These are phyloP conservation scores for Penicillium dipodomyicola DNA, from an alignment of 495 filamentous ascomycete species.

Conservation along the genomic window DNA sequence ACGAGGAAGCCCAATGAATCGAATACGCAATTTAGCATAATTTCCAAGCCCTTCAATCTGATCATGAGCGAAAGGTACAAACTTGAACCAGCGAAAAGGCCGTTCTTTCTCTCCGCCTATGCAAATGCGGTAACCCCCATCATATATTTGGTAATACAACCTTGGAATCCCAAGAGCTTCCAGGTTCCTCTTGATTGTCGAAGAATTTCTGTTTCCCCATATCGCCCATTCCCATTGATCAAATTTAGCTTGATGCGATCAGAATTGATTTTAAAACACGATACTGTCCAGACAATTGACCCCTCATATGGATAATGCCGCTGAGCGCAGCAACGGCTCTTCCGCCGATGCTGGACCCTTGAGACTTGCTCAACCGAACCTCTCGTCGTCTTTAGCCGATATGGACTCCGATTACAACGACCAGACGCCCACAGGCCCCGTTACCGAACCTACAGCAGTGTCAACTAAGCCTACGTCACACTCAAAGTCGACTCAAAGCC, in stretches of 20 bases:
- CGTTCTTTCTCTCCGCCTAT: slow-evolving; percentile 7
- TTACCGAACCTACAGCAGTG: slow-evolving; percentile 14
- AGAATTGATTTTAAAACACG: slow-evolving; percentile 20
- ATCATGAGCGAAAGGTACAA: background rate
- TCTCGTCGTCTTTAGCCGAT: slow-evolving; percentile 8
- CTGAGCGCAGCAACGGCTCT: slow-evolving; percentile 37
- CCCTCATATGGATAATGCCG: slow-evolving; percentile 22
- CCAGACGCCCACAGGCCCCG: slow-evolving; percentile 13
- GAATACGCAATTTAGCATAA: background rate
- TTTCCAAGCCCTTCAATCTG: background rate
- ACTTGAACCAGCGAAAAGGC: background rate
- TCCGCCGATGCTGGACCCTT: slow-evolving; percentile 29
- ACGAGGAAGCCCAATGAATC: background rate
- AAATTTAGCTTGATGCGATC: background rate
- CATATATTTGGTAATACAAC: slow-evolving; percentile 9
- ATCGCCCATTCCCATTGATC: slow-evolving; percentile 4
- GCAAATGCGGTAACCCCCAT: slow-evolving; percentile 6
- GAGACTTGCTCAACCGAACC: slow-evolving; percentile 18
- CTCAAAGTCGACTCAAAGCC: slow-evolving; percentile 15
- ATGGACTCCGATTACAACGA: slow-evolving; percentile 22
- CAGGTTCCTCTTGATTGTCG: background rate
- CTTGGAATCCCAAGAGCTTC: background rate
- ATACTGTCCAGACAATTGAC: slow-evolving; percentile 50
- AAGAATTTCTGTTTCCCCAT: background rate
- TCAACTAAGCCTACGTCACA: slow-evolving; percentile 15